Base-by-base conservation (phyloP, 768 basidiomycete species). In the Russula emetica region DNA sequence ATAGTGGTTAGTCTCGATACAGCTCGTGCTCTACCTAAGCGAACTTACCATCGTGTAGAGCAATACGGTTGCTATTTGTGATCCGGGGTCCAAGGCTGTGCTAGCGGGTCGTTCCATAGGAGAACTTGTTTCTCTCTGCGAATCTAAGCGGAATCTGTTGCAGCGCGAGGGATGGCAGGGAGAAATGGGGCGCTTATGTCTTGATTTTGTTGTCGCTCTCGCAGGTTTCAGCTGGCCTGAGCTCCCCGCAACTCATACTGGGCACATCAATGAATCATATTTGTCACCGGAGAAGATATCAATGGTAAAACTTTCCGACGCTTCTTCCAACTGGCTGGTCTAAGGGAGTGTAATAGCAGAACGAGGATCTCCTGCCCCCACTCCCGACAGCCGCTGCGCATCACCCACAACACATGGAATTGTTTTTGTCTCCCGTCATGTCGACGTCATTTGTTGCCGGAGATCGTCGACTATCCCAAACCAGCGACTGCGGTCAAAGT, bases 71-170 rank as follows among this genome's bases (percentile, higher is more conserved):
- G 50, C 40, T 57, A 32, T 14, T 14, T 26, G 32, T 38, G 32
- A 30, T 28, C 45, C 44, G 34, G 50, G 32, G 13, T 49, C 58
- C 18, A 50, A 49, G 47, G 44, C 32, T 49, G 34, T 50, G 49
- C 58, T 18, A 36, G 59, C 30, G 22, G 13, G 22, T n/a, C 55
- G 18, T n/a, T 24, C 64, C 28, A 20, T 61, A 3, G 59, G 32
- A 14, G 59, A 74, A 40, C 61, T 79, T 4, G 47, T 72, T 53
- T 70, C 75, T 4, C 65, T 78, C 2, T 72, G 72, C 9, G 63
- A 74, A 8, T 74, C 76, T 0, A 77, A 74, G 66, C 64, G 70
- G 8, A 67, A 70, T 10, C 69, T 73, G 22, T 53, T 69, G 76
- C 22, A 63, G 70, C 60, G 62, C 9, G 54, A 50, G 3, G 42